Percentiles rank a stretch among this genome's conserved stretches.
Conservation (phyloP, 2,329 filamentous ascomycete species). For the Nigrospora osmanthi region DNA sequence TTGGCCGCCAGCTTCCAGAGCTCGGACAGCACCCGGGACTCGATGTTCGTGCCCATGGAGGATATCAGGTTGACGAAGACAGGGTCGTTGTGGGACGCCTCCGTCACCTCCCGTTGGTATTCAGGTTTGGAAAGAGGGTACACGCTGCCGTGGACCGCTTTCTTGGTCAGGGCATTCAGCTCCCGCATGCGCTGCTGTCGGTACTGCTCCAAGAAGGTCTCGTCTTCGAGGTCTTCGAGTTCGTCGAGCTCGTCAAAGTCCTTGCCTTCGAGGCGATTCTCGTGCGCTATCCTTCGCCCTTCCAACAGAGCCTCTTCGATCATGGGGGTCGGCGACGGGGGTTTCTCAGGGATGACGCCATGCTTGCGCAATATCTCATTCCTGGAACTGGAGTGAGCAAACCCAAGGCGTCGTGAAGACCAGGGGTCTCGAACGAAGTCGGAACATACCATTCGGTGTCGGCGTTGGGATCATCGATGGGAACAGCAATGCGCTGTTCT, state of each 20-base stretch:
- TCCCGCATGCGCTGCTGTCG: slow-evolving; percentile 82
- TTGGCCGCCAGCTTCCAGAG: slow-evolving; percentile 77
- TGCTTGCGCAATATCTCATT: slow-evolving; percentile 98
- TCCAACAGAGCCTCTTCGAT: slow-evolving; percentile 91
- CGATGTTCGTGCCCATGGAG: slow-evolving; percentile 68
- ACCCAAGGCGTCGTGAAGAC: background rate
- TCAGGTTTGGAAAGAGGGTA: slow-evolving; percentile 94
- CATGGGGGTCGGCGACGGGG: slow-evolving; percentile 87
- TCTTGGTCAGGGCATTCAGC: slow-evolving; percentile 64
- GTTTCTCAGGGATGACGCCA: slow-evolving; percentile 95
- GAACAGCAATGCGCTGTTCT: slow-evolving; percentile 66
- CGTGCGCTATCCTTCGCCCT: slow-evolving; percentile 75
- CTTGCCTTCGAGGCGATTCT: slow-evolving; percentile 89
- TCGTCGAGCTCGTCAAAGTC: slow-evolving; percentile 90
- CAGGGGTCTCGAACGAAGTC: background rate
- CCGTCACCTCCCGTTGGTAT: slow-evolving; percentile 84
- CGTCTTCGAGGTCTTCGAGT: slow-evolving; percentile 92
- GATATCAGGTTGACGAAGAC: slow-evolving; percentile 79
- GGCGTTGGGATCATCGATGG: slow-evolving; percentile 89
- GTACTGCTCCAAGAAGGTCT: slow-evolving; percentile 82
- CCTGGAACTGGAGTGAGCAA: slow-evolving; percentile 41
- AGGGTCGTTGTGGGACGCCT: slow-evolving; percentile 64
- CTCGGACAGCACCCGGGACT: slow-evolving; percentile 76
- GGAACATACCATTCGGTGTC: slow-evolving; percentile 84
- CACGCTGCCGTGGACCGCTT: slow-evolving; percentile 78